A percentile compares a stretch with the other conserved stretches of the same genome.
phyloP scores from a whole-genome alignment of 345 rosid genomes.

The Eutrema japonicum region DNA sequence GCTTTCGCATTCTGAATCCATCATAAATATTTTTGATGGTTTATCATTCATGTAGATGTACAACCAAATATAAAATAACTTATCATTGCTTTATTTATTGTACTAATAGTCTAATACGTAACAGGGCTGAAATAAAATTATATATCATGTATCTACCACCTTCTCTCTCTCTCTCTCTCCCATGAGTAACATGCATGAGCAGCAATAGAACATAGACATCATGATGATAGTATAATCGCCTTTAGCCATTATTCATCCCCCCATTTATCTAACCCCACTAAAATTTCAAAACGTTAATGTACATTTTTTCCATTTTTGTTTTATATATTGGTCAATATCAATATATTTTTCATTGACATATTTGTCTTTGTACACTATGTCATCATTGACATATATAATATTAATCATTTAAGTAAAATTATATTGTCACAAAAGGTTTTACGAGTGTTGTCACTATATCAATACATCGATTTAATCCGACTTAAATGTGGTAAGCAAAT shows the following conservation, averaged over 20 bases:
- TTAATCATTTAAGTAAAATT: background rate
- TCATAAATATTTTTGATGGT: constrained; percentile 11
- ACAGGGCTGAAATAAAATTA: constrained; percentile 2
- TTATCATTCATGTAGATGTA: constrained; percentile 18
- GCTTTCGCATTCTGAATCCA: constrained; percentile 24
- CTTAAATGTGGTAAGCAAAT: background rate
- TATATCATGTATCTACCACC: constrained; percentile 6
- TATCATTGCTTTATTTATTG: background rate
- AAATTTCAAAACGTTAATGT: constrained; percentile 28
- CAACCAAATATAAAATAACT: background rate
- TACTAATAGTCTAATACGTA: constrained; percentile 6
- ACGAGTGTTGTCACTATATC: background rate
- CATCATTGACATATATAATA: background rate
- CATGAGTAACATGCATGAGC: constrained; percentile 42
- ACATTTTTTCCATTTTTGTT: constrained; percentile 24
- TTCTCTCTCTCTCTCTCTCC: constrained; percentile 21
- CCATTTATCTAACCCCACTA: constrained; percentile 49
- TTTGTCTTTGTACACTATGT: constrained; percentile 3
- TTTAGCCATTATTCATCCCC: constrained; percentile 63
- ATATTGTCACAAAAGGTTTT: background rate
- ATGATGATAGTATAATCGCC: constrained; percentile 47
- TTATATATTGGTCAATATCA: constrained; percentile 30
- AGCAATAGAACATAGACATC: constrained; percentile 38
- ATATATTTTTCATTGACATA: constrained; percentile 8
- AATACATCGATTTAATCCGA: background rate